phyloP scores from a whole-genome alignment of 192 early-diverging fungal species.

The Coemansia sp. region DNA sequence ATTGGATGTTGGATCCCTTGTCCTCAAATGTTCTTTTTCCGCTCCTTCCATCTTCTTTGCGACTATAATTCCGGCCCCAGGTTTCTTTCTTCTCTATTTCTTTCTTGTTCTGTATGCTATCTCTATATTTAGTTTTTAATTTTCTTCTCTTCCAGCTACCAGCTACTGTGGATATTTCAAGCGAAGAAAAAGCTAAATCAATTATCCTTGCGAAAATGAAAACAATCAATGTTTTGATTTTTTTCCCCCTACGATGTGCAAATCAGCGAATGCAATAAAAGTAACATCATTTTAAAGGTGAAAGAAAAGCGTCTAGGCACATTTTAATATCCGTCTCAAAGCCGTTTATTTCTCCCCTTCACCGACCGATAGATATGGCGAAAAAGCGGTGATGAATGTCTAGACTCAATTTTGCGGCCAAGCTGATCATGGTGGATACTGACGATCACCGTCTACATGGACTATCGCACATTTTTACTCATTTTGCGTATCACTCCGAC shows the following conservation, averaged over 20 bases:
- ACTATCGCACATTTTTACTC: background rate
- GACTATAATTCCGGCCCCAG: background rate
- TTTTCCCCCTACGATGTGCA: too few species aligned
- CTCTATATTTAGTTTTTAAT: background rate
- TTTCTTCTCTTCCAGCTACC: background rate
- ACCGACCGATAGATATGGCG: background rate
- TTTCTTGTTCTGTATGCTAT: conserved; percentile 4
- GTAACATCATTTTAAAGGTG: too few species aligned
- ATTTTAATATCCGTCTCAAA: background rate
- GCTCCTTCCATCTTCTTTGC: conserved; percentile 1
- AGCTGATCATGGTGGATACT: background rate
- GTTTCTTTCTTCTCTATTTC: conserved; percentile 5
- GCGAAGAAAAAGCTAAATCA: background rate
- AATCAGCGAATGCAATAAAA: too few species aligned
- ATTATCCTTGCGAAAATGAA: too few species aligned
- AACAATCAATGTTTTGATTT: too few species aligned
- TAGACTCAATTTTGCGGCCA: background rate
- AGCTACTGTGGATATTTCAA: background rate
- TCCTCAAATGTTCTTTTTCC: background rate
- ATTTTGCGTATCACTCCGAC: background rate
- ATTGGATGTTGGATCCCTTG: too few species aligned
- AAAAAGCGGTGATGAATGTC: background rate
- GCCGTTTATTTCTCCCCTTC: background rate
- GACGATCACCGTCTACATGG: background rate
- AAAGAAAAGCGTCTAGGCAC: background rate